Conservation (phyloP, 805 yeast species). For the Vanderwaltozyma yarrowii region DNA sequence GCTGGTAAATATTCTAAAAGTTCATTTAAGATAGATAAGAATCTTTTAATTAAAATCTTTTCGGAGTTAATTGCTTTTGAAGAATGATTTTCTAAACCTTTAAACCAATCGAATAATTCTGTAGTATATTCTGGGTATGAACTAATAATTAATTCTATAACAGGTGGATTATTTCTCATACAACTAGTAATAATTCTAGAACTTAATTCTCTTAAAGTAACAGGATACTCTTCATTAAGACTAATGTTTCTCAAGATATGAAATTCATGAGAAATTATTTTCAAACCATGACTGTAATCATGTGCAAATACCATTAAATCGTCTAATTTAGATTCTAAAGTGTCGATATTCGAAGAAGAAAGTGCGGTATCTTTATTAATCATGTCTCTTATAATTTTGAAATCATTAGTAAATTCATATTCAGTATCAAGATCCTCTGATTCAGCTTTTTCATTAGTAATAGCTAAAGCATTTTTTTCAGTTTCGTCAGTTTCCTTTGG, state of each 20-base stretch:
- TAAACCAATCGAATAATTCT: constrained; percentile 1
- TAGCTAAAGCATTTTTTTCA: not conserved
- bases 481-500: not conserved
- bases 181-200: constrained; percentile 56
- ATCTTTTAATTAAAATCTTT: constrained; percentile 16
- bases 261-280: constrained; percentile 31
- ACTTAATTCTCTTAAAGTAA: constrained; percentile 37
- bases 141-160: constrained; percentile 32
- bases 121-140: constrained; percentile 23
- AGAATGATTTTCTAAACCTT: not conserved
- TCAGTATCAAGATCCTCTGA: constrained; percentile 1
- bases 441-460: not conserved
- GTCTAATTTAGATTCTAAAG: constrained; percentile 23
- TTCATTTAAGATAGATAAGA: constrained; percentile 21
- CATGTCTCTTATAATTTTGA: constrained; percentile 21
- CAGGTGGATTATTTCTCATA: constrained; percentile 64
- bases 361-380: constrained; percentile 5
- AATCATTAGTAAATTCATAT: constrained; percentile 23
- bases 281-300: constrained; percentile 51
- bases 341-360: constrained; percentile 7
- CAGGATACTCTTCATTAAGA: constrained; percentile 10
- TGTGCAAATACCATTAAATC: constrained; percentile 53
- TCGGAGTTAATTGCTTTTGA: constrained; percentile 1
- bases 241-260: constrained; percentile 10
- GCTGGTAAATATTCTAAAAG: constrained; percentile 10